These are phyloP conservation scores for Penicillium bovifimosum DNA, from an alignment of 495 filamentous ascomycete genomes.

Conservation along the genomic window DNA sequence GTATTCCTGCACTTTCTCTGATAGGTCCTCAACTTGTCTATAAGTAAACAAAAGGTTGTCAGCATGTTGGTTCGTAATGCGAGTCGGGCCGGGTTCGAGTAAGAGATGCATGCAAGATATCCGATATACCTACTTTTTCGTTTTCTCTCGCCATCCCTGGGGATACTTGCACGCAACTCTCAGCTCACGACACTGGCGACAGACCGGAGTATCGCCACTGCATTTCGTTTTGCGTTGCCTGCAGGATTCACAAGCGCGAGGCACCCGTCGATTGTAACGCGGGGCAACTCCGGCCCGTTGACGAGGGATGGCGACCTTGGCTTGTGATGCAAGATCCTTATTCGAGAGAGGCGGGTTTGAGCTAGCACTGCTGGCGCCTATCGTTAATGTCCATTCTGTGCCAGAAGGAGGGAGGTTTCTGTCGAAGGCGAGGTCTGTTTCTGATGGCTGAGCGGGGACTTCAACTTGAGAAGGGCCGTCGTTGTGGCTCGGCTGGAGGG, in stretches of 20 bases:
- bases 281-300: slow-evolving; percentile 25
- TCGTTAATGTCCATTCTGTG: slow-evolving; percentile 7
- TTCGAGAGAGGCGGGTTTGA: slow-evolving; percentile 4
- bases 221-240: slow-evolving; percentile 63
- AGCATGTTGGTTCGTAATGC: slow-evolving; percentile 3
- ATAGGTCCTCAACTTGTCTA: slow-evolving; percentile 39
- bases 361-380: neutral
- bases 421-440: slow-evolving; percentile 9
- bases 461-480: neutral
- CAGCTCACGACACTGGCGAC: slow-evolving; percentile 53
- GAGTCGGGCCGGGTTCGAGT: neutral
- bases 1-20: slow-evolving; percentile 46
- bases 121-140: slow-evolving; percentile 42
- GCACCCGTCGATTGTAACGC: slow-evolving; percentile 42
- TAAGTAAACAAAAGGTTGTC: neutral
- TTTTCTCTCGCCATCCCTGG: slow-evolving; percentile 53
- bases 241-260: slow-evolving; percentile 66
- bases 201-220: slow-evolving; percentile 52
- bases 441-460: neutral
- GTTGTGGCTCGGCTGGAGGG: neutral
- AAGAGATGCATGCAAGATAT: neutral
- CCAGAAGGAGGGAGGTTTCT: slow-evolving; percentile 8
- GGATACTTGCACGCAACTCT: slow-evolving; percentile 47
- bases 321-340: slow-evolving; percentile 18
- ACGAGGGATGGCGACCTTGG: slow-evolving; percentile 48